A percentile compares a stretch with the other conserved stretches of the same genome.
Evolutionary conservation across 2,329 filamentous ascomycete genomes (phyloP).

Genomic region (Epichloe sylvatica): DNA sequence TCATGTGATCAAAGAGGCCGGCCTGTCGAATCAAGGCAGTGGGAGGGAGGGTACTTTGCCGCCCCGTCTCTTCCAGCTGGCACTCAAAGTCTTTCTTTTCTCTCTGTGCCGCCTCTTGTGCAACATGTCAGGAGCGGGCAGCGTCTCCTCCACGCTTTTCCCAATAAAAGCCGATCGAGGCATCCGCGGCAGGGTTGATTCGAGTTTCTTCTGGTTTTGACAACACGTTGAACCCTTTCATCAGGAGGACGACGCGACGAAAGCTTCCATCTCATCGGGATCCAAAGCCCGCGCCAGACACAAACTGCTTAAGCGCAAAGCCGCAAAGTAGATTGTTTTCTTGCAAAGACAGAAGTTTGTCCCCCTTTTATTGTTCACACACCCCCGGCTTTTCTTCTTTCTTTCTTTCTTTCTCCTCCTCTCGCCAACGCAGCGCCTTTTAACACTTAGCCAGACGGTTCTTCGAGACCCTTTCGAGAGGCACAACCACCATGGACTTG

Average conservation of each 20-base stretch:
- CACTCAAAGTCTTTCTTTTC: neutral
- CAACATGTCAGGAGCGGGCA: neutral
- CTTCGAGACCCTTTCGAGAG: neutral
- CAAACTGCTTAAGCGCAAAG: neutral
- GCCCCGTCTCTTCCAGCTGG: slow-evolving; percentile 2
- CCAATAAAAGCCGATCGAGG: slow-evolving; percentile 1
- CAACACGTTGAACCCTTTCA: neutral
- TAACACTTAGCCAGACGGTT: neutral
- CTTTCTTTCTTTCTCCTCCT: neutral
- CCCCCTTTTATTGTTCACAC: no score
- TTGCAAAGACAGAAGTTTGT: neutral
- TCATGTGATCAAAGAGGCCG: slow-evolving; percentile 10
- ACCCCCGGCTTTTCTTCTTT: neutral
- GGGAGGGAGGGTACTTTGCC: slow-evolving; percentile 5
- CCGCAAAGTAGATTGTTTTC: neutral
- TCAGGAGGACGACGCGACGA: neutral
- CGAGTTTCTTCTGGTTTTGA: neutral
- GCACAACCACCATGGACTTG: slow-evolving; percentile 34
- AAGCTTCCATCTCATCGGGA: neutral
- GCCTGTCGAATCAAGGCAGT: slow-evolving; percentile 8
- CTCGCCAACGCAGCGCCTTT: neutral
- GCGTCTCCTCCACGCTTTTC: neutral
- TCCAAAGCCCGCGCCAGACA: neutral
- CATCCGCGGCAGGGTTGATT: neutral
- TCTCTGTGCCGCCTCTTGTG: neutral